Evolutionary conservation across 2,329 filamentous ascomycete genomes (phyloP).

Genomic region (Arachnomyces sp.): DNA sequence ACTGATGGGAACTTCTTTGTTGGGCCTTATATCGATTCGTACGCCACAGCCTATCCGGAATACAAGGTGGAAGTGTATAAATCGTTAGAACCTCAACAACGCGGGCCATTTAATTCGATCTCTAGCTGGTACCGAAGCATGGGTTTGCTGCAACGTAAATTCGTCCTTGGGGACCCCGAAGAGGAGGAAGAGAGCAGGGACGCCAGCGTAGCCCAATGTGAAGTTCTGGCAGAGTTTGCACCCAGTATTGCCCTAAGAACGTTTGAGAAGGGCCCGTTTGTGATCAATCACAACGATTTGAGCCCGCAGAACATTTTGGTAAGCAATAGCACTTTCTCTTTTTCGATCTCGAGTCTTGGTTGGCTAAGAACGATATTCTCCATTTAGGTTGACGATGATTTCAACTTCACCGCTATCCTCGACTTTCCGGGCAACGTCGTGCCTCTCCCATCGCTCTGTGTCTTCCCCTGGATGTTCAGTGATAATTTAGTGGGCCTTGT

Average conservation of each 20-base stretch:
- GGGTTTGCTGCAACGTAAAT: slow-evolving; percentile 3
- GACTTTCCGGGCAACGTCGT: slow-evolving; percentile 12
- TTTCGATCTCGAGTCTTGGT: not conserved
- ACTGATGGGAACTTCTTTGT: slow-evolving; percentile 2
- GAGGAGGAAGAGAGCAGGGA: slow-evolving; percentile 1
- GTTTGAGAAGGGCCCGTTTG: slow-evolving; percentile 5
- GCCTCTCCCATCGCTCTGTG: slow-evolving; percentile 8
- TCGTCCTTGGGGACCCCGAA: slow-evolving; percentile 2
- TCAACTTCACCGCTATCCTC: slow-evolving; percentile 11
- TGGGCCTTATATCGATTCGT: slow-evolving; percentile 5
- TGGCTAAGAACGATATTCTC: not conserved
- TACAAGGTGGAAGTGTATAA: slow-evolving; percentile 3
- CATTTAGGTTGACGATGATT: slow-evolving; percentile 11
- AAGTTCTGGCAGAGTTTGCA: slow-evolving; percentile 2
- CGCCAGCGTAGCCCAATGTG: slow-evolving; percentile 3
- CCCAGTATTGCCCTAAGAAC: not conserved
- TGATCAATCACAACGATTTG: slow-evolving; percentile 6
- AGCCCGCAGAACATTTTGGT: slow-evolving; percentile 6
- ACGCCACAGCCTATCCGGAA: slow-evolving; percentile 1
- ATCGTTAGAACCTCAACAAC: not conserved
- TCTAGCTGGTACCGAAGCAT: slow-evolving; percentile 4
- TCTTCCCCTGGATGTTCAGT: slow-evolving; percentile 5
- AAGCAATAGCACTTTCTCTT: too few relatives aligned
- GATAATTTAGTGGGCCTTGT: slow-evolving; percentile 2
- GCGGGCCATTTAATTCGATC: slow-evolving; percentile 3